phyloP scores from a whole-genome alignment of 352 stramenopile species.

The Peronospora farinosa region DNA sequence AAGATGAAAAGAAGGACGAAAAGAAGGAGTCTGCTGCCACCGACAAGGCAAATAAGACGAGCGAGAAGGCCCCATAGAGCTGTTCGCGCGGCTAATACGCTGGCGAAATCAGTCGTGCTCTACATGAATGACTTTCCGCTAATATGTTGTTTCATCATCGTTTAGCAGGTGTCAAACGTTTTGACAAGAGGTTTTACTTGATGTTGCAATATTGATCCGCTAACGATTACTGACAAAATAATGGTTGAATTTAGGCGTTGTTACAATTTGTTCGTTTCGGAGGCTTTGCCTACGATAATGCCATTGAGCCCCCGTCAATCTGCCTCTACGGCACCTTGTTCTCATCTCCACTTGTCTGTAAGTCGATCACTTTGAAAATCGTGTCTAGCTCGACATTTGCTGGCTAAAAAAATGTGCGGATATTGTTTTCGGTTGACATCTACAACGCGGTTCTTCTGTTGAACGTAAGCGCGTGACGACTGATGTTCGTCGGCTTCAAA shows the following conservation, averaged over 20 bases:
- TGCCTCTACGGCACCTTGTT: too few relatives aligned
- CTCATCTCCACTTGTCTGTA: too few relatives aligned
- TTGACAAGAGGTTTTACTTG: background rate
- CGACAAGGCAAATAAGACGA: constrained; percentile 38
- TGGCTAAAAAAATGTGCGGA: too few relatives aligned
- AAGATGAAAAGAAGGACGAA: constrained; percentile 56
- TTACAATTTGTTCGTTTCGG: background rate
- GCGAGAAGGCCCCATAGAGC: constrained; percentile 43
- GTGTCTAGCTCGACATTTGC: too few relatives aligned
- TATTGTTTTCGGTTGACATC: too few relatives aligned
- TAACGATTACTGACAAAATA: constrained; percentile 2
- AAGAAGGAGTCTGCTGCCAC: constrained; percentile 5
- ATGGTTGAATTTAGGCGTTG: constrained; percentile 2
- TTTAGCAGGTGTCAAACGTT: background rate
- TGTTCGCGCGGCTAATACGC: constrained; percentile 11
- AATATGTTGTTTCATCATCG: background rate
- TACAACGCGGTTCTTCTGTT: too few relatives aligned
- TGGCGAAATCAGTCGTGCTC: constrained; percentile 16
- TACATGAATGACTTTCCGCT: constrained; percentile 21
- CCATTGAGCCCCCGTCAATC: too few relatives aligned
- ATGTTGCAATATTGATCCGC: background rate
- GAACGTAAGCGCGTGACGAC: too few relatives aligned
- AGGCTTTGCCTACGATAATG: background rate
- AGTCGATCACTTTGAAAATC: too few relatives aligned
- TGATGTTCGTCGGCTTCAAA: too few relatives aligned